Evolutionary conservation across 148 eudicot genomes (phyloP).

Genomic region (Vaccinium vitisidaea): DNA sequence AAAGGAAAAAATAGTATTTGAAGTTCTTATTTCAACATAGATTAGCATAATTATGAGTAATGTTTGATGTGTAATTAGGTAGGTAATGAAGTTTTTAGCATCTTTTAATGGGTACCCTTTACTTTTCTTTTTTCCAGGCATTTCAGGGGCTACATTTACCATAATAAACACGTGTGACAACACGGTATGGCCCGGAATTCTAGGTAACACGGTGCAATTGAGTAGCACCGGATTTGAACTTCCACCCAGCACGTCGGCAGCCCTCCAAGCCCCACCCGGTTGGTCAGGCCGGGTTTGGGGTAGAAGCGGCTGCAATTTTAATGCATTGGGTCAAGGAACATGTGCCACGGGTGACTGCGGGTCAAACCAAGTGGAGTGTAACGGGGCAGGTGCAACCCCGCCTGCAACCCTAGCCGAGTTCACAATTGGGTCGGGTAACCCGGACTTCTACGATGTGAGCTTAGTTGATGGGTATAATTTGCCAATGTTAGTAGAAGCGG

Average conservation of each 20-base stretch:
- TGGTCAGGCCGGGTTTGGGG: constrained; percentile 85
- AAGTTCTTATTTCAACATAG: neutral
- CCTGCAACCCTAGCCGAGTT: constrained; percentile 71
- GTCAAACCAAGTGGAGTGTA: constrained; percentile 57
- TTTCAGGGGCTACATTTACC: constrained; percentile 44
- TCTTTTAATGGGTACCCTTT: constrained; percentile 11
- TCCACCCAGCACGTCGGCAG: constrained; percentile 27
- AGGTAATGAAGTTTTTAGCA: neutral
- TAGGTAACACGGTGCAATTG: constrained; percentile 37
- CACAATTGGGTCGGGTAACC: constrained; percentile 44
- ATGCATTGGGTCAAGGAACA: constrained; percentile 38
- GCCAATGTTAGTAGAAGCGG: constrained; percentile 47
- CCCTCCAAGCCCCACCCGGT: constrained; percentile 37
- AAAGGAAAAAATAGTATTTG: neutral
- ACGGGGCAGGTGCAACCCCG: constrained; percentile 51
- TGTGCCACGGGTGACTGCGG: constrained; percentile 66
- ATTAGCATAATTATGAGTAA: neutral
- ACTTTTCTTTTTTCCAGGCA: constrained; percentile 16
- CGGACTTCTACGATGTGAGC: constrained; percentile 68
- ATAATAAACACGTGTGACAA: constrained; percentile 48
- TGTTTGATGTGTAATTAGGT: neutral
- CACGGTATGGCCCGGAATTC: constrained; percentile 62
- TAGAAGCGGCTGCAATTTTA: constrained; percentile 52
- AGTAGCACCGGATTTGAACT: constrained; percentile 61
- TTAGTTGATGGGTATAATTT: constrained; percentile 71